phyloP scores from a whole-genome alignment of 1,284 basidiomycete species.

The Pseudomicrostroma phylloplanum region DNA sequence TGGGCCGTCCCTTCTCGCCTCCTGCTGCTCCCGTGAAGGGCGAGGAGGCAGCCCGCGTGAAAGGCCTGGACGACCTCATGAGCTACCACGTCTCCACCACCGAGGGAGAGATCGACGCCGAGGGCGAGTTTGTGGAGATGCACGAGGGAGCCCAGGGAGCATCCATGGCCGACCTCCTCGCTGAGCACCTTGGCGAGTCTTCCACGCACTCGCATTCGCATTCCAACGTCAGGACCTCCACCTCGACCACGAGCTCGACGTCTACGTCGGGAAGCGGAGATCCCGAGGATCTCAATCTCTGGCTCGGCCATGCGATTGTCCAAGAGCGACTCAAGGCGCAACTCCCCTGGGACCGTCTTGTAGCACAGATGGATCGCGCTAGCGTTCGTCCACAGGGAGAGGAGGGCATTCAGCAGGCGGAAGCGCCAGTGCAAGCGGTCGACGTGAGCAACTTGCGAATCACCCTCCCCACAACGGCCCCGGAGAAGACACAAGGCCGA shows the following conservation, averaged over 20 bases:
- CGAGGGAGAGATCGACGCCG: background rate
- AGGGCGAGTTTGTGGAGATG: background rate
- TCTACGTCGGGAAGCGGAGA: conserved; percentile 8
- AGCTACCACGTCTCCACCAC: background rate
- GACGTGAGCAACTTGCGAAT: too few relatives aligned
- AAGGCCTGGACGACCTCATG: background rate
- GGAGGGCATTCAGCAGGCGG: too few relatives aligned
- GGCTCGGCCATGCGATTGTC: conserved; percentile 44
- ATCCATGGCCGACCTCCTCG: conserved; percentile 8
- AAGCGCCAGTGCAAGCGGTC: too few relatives aligned
- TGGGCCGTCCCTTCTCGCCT: conserved; percentile 39
- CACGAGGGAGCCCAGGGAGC: conserved; percentile 8
- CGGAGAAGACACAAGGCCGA: too few relatives aligned
- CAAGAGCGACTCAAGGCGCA: conserved; percentile 24
- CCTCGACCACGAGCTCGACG: background rate
- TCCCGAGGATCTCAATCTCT: conserved; percentile 41
- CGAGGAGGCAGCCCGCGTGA: background rate
- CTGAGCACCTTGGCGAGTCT: background rate
- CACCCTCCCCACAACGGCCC: too few relatives aligned
- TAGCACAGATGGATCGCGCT: too few relatives aligned
- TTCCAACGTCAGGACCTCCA: background rate
- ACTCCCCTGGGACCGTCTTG: background rate
- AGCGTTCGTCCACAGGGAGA: too few relatives aligned
- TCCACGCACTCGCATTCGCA: background rate
- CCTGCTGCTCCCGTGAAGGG: conserved; percentile 21